phyloP scores from a whole-genome alignment of 1,284 basidiomycete species.

The Cystobasidium sp. region DNA sequence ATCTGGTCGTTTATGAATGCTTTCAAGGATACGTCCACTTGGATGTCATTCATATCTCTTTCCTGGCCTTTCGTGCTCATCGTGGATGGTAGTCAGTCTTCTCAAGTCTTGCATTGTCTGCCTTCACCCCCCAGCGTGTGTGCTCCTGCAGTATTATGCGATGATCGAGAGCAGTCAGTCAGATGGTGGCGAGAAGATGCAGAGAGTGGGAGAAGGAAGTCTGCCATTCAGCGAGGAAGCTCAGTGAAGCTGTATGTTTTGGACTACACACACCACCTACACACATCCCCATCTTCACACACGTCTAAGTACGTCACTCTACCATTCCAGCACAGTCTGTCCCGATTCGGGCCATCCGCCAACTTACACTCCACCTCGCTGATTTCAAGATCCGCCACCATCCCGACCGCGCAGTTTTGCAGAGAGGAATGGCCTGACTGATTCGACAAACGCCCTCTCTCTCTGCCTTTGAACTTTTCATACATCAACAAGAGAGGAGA shows the following conservation, averaged over 20 bases:
- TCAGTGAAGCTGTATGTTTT: neutral
- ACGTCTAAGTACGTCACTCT: neutral
- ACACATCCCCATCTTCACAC: neutral
- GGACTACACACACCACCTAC: neutral
- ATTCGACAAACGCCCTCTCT: no score
- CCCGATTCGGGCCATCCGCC: neutral
- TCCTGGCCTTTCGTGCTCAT: neutral
- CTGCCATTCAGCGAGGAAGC: neutral
- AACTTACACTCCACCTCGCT: no score
- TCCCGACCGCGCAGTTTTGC: no score
- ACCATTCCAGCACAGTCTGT: neutral
- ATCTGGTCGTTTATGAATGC: slow-evolving; percentile 37
- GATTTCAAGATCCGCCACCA: no score
- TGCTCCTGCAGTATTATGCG: no score
- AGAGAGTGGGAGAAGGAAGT: neutral
- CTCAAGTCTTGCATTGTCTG: neutral
- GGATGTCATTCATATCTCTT: neutral
- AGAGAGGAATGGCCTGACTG: no score
- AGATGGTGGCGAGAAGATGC: slow-evolving; percentile 1
- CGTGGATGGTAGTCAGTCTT: slow-evolving; percentile 12
- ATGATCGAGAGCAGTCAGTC: neutral
- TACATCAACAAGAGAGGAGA: no score
- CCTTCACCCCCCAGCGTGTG: no score
- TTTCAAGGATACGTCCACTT: neutral
- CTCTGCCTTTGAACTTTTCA: no score